phyloP scores from a whole-genome alignment of 176 grass and related monocot genomes.

The Thinopyrum elongatum region DNA sequence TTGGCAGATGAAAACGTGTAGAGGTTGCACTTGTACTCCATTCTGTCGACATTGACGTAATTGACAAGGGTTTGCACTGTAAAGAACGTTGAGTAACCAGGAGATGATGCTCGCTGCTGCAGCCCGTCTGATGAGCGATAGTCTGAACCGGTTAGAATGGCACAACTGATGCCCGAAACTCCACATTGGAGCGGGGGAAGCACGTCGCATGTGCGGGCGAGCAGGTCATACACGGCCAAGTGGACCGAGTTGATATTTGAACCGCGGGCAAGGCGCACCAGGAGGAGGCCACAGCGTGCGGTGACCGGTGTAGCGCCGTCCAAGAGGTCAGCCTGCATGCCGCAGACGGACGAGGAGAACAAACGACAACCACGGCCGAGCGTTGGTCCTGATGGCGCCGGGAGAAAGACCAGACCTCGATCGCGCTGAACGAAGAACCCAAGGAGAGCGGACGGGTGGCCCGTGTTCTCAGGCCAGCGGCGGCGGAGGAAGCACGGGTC shows the following conservation, averaged over 20 bases:
- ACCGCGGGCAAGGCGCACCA: neutral
- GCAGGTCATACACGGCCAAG: neutral
- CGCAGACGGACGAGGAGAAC: neutral
- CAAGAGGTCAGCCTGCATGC: neutral
- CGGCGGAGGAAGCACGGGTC: neutral
- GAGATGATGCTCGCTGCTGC: neutral
- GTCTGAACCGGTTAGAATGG: neutral
- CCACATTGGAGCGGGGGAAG: neutral
- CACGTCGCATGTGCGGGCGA: neutral
- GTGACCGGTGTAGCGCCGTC: neutral
- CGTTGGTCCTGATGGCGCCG: neutral
- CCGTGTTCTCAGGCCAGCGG: neutral
- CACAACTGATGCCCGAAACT: neutral
- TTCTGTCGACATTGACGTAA: neutral
- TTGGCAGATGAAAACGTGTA: neutral
- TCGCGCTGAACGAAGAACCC: neutral
- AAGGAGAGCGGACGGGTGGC: neutral
- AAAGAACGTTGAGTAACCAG: neutral
- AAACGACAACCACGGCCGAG: neutral
- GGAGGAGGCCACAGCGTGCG: neutral
- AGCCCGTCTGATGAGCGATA: neutral
- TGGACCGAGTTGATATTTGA: neutral
- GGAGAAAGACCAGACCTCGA: neutral
- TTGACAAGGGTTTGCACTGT: neutral
- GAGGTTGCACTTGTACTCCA: neutral